Percentiles rank a stretch among this genome's conserved stretches.
Conservation (phyloP, 1,284 basidiomycete species). For the Sporisorium scitamineum region DNA sequence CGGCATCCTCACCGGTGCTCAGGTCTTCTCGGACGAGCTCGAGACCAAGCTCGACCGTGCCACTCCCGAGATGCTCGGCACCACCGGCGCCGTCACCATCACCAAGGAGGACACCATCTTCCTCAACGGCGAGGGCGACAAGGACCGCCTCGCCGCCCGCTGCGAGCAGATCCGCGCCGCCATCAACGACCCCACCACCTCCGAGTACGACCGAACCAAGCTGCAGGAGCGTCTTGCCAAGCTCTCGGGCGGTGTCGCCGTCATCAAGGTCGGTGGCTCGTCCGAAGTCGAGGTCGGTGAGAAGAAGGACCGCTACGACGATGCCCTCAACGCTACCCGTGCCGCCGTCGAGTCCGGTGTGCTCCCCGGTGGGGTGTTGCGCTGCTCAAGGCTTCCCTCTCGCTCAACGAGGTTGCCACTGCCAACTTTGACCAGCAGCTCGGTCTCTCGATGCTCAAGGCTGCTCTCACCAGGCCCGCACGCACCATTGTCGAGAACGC, state of each 20-base stretch:
- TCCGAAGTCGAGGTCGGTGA: slow-evolving; percentile 97
- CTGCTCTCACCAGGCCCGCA: slow-evolving; percentile 81
- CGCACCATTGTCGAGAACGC: slow-evolving; percentile 94
- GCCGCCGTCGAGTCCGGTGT: slow-evolving; percentile 99
- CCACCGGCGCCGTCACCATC: slow-evolving; percentile 89
- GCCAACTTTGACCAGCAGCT: slow-evolving; percentile 98
- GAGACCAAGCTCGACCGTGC: slow-evolving; percentile 97
- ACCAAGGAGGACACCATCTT: slow-evolving; percentile 99
- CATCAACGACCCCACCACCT: slow-evolving; percentile 84
- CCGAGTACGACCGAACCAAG: slow-evolving; percentile 94
- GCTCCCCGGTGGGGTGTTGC: slow-evolving; percentile 90
- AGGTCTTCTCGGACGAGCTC: slow-evolving; percentile 97
- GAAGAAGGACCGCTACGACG: slow-evolving; percentile 99
- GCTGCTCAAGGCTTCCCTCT: slow-evolving; percentile 86
- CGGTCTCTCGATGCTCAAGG: slow-evolving; percentile 91
- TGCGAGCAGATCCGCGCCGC: slow-evolving; percentile 94
- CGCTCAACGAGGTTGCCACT: slow-evolving; percentile 82
- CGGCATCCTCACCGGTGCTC: slow-evolving; percentile 95
- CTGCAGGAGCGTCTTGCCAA: slow-evolving; percentile 97
- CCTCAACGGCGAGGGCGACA: slow-evolving; percentile 81
- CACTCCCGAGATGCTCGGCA: slow-evolving; percentile 88
- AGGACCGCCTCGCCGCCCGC: slow-evolving; percentile 62
- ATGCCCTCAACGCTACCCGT: slow-evolving; percentile 95
- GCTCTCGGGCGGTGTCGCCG: slow-evolving; percentile 93
- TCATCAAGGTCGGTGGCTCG: slow-evolving; percentile 95